Evolutionary conservation across 2,329 filamentous ascomycete species (phyloP).

Genomic region (Ceratocystis destructans): DNA sequence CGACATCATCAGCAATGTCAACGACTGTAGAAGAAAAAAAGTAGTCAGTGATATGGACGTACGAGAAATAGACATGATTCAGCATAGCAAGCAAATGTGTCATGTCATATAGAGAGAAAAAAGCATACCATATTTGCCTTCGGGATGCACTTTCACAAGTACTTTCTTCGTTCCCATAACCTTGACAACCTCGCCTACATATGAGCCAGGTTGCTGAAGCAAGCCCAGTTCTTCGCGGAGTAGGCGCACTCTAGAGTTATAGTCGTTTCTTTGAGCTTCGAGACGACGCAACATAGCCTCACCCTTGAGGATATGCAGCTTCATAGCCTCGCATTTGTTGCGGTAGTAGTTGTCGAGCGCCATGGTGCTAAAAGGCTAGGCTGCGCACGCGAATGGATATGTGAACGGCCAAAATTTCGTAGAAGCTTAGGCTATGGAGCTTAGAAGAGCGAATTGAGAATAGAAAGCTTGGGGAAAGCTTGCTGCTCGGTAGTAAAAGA

Average conservation of each 20-base stretch:
- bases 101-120: background rate
- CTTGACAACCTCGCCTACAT: conserved; percentile 99
- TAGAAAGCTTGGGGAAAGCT: background rate
- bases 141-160: conserved; percentile 94
- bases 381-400: background rate
- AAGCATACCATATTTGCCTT: conserved; percentile 91
- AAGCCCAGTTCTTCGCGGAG: conserved; percentile 89
- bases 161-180: conserved; percentile 99
- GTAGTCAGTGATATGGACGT: background rate
- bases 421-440: background rate
- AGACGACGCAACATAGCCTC: conserved; percentile 88
- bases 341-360: conserved; percentile 98
- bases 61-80: conserved; percentile 10
- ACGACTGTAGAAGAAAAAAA: conserved; percentile 50
- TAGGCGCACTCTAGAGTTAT: conserved; percentile 93
- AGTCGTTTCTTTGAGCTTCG: conserved; percentile 96
- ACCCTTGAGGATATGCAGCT: conserved; percentile 98
- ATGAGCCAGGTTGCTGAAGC: conserved; percentile 92
- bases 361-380: conserved; percentile 43
- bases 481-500: no score
- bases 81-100: no score
- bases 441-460: background rate
- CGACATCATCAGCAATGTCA: conserved; percentile 86
- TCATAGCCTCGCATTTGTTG: conserved; percentile 99
- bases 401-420: background rate